Base-by-base conservation (phyloP, 2,329 filamentous ascomycete genomes). In the Apiospora rasikravindrae region DNA sequence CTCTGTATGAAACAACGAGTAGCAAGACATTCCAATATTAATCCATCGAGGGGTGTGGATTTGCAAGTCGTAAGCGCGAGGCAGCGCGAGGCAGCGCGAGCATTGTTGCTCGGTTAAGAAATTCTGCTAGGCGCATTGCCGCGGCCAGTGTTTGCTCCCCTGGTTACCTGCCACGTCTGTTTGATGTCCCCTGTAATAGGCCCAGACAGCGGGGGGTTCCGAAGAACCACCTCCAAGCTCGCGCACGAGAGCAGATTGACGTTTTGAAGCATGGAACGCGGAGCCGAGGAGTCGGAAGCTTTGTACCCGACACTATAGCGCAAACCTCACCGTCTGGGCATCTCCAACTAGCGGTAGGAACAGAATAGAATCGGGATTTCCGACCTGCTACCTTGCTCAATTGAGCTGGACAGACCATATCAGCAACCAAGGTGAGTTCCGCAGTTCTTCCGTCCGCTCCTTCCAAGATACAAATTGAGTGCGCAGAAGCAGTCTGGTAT, bases 221-320 rank as follows among this genome's bases (percentile, higher is more conserved):
- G 57, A 40, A 40, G 57, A 40, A 40, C 33, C 5, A 2, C 8
- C 33, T 64, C 22, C 22, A 22, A 33, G 57, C 8, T 7, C 40
- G 22, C n/a, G 7, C 29, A n/a, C 37, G 4, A 19, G 29, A n/a
- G 29, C 33, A 24, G 22, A 37, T 57, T 57, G 51, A 26, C 26
- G 49, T 24, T 11, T n/a, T 24, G n/a, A 26, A 8, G 49, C 51
- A 33, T 57, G 51, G 51, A 33, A 64, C 33, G 33, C 33, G 57
- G 57, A 64, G 57, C 57, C 57, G 33, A 51, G 49, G n/a, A 37
- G 19, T 64, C 57, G 57, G 57, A 37, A 64, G 57, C 22, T n/a
- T 8, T 64, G 19, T 64, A 61, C 53, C 53, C 53, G 29, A 33
- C 53, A 29, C 53, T 61, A 19, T 26, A 57, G 26, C 26, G 26